A percentile compares a stretch with the other conserved stretches of the same genome.
phyloP scores from a whole-genome alignment of 345 rosid species.

The Ricinus communis region DNA sequence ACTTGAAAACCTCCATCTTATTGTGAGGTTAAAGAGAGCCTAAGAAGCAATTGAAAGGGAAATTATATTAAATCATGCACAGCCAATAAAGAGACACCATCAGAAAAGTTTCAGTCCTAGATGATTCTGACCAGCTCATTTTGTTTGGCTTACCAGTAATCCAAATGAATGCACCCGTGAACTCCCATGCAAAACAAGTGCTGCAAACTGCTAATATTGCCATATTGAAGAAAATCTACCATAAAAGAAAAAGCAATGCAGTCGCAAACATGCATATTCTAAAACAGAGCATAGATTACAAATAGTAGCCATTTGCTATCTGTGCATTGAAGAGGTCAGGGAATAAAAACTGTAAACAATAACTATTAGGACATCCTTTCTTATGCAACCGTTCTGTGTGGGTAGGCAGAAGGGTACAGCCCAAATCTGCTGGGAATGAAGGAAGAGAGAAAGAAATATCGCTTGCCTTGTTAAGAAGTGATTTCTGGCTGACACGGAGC shows the following conservation, averaged over 20 bases:
- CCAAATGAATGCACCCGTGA: not conserved
- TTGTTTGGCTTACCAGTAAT: not conserved
- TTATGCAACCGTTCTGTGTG: not conserved
- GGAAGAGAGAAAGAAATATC: conserved; percentile 6
- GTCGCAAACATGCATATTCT: too few relatives aligned
- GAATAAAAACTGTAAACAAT: not conserved
- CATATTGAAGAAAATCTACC: too few relatives aligned
- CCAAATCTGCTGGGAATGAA: too few relatives aligned
- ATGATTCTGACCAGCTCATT: not conserved
- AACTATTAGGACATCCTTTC: not conserved
- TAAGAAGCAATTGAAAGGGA: too few relatives aligned
- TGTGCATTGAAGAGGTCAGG: not conserved
- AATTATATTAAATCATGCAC: not conserved
- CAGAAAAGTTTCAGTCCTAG: not conserved
- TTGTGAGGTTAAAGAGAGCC: too few relatives aligned
- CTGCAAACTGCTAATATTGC: too few relatives aligned
- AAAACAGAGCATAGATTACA: too few relatives aligned
- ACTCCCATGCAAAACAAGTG: too few relatives aligned
- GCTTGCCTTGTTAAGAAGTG: conserved; percentile 75
- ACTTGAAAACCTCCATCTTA: too few relatives aligned
- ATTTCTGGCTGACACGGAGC: conserved; percentile 81
- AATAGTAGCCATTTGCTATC: conserved; percentile 6
- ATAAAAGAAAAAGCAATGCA: not conserved
- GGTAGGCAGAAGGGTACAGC: not conserved
- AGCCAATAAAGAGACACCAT: not conserved